Evolutionary conservation across 2,329 filamentous ascomycete genomes (phyloP).

Genomic region (Paraconiothyrium brasiliense): DNA sequence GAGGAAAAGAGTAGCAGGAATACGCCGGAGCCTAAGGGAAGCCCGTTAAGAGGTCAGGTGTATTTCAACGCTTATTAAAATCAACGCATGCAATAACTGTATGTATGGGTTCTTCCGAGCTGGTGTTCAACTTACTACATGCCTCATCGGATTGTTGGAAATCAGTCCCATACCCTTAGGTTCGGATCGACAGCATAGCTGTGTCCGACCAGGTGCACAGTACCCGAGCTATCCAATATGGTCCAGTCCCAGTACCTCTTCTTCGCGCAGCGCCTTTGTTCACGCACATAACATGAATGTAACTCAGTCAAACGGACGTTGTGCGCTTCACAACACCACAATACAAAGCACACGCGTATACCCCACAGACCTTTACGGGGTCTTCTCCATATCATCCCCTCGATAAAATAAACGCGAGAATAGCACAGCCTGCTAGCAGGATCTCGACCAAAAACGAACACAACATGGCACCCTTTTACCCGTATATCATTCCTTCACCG

Average conservation of each 20-base stretch:
- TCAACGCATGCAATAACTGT: neutral
- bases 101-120: too few relatives aligned
- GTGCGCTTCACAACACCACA: neutral
- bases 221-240: too few relatives aligned
- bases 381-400: neutral
- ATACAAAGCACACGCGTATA: neutral
- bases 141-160: too few relatives aligned
- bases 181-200: too few relatives aligned
- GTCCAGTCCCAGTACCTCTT: too few relatives aligned
- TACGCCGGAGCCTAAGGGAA: too few relatives aligned
- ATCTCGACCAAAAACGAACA: neutral
- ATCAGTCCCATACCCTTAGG: too few relatives aligned
- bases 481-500: neutral
- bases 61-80: neutral
- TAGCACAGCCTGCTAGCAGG: neutral
- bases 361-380: neutral
- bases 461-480: slow-evolving; percentile 9
- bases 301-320: neutral
- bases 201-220: too few relatives aligned
- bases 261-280: neutral
- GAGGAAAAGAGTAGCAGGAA: neutral
- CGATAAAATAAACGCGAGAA: neutral
- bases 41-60: neutral
- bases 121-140: too few relatives aligned
- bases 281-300: too few relatives aligned